Conservation (phyloP, 2,329 filamentous ascomycete species). For the Boeremia lycopersici region DNA sequence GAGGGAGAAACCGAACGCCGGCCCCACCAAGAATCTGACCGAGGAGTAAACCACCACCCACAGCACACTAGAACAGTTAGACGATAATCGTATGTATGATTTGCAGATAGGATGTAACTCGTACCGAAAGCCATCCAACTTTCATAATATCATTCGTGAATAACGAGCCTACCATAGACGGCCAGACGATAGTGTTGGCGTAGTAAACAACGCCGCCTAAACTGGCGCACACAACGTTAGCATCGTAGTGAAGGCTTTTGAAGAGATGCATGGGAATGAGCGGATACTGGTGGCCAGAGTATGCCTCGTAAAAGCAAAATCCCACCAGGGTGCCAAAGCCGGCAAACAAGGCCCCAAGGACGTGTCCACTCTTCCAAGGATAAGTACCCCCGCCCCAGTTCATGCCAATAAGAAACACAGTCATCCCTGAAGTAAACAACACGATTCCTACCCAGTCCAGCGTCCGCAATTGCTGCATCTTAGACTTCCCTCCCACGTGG, state of each 20-base stretch:
- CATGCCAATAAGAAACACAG: background rate
- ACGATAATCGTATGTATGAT: background rate
- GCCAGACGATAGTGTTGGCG: background rate
- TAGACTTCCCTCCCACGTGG: background rate
- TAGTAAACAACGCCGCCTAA: background rate
- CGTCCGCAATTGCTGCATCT: background rate
- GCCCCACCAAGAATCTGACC: background rate
- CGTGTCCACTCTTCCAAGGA: background rate
- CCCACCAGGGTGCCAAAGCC: background rate
- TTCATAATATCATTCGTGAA: background rate
- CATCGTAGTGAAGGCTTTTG: background rate
- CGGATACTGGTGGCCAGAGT: background rate
- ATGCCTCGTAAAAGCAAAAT: background rate
- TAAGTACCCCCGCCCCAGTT: background rate
- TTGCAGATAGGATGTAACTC: background rate
- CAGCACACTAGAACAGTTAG: background rate
- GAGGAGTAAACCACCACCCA: background rate
- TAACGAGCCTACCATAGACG: background rate
- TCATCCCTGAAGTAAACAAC: background rate
- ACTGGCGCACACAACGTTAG: background rate
- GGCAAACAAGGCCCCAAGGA: background rate
- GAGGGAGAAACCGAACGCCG: background rate
- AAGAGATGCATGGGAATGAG: background rate
- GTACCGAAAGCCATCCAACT: background rate
- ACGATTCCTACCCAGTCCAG: background rate